Evolutionary conservation across 2,329 filamentous ascomycete genomes (phyloP), one percentile per base, ranked within the genome.

Genomic region (Domatiomyces globalis): DNA sequence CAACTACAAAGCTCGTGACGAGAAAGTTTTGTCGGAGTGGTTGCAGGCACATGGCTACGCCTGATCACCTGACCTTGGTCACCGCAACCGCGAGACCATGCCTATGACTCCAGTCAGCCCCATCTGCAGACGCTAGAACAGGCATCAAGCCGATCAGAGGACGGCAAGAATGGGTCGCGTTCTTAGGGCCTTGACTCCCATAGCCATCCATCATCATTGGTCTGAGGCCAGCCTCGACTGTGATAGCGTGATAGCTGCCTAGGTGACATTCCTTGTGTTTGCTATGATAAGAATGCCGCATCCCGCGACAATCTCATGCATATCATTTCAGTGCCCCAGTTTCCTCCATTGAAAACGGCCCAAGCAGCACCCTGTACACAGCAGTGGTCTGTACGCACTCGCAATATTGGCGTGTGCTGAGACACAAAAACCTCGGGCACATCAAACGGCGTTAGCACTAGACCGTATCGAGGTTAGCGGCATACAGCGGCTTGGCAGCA

Each of bases 1-100:
- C 4, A 80, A 80, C 43, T 98, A 95, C 73, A 82, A 81, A 65
- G 73, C 81, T 67, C 78, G 92, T 51, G 92, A 96, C 66, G 75
- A 80, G 51, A 74, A 73, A 49, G 72, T 77, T 45, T 76, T 95
- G 50, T 76, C 83, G 68, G 85, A 88, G 69, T 96, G 90, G 89
- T 70, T 96, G 60, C 71, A 68, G 56, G 71, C 72, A 20, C 75
- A 83, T 65, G 75, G 73, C 1, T 85, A 85, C 67, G 67, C 66
- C 17, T 75, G 61, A 71, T 47, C 20, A 43, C 17, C 33, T 2
- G 33, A 15, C 12, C 12, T 15, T 39, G 33, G 33, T 39, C 33
- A 39, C 33, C 12, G 12, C 33, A 15, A 39, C 33, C 10, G 33
- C 33, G 36, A 27, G 10, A 36, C 12, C 4, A 5, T 36, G 29